Conservation (phyloP, 257 asterid species). For the Solanum pinnatisectum region DNA sequence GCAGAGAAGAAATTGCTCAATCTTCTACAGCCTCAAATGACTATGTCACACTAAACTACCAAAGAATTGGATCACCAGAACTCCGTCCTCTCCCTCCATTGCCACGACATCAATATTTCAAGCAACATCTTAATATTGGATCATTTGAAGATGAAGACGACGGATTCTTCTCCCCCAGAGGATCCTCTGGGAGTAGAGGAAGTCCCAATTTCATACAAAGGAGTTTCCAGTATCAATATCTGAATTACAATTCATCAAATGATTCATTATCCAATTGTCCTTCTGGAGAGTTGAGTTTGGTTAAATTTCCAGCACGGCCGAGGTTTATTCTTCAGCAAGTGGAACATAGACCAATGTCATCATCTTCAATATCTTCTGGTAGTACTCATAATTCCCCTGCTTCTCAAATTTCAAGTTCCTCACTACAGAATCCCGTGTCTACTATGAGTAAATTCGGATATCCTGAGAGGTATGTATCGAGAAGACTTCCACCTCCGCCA, state of each 20-base stretch:
- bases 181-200: conserved; percentile 31
- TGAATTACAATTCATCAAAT: conserved; percentile 26
- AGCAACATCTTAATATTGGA: conserved; percentile 8
- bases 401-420: neutral
- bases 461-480: conserved; percentile 1
- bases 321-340: conserved; percentile 51
- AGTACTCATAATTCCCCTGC: conserved; percentile 41
- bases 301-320: conserved; percentile 47
- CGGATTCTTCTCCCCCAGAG: conserved; percentile 60
- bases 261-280: conserved; percentile 56
- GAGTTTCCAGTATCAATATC: conserved; percentile 1
- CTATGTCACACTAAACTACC: conserved; percentile 10
- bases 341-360: conserved; percentile 24
- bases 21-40: neutral
- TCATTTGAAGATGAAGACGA: conserved; percentile 23
- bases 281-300: conserved; percentile 30
- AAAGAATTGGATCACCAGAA: conserved; percentile 72
- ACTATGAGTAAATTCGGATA: conserved; percentile 6
- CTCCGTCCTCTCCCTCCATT: conserved; percentile 85
- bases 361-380: conserved; percentile 49
- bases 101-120: conserved; percentile 49
- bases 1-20: conserved; percentile 35
- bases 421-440: conserved; percentile 3
- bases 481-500: conserved; percentile 28
- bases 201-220: conserved; percentile 15